Conservation (phyloP, 108 stramenopile species). For the Cylindrotheca fusiformis region DNA sequence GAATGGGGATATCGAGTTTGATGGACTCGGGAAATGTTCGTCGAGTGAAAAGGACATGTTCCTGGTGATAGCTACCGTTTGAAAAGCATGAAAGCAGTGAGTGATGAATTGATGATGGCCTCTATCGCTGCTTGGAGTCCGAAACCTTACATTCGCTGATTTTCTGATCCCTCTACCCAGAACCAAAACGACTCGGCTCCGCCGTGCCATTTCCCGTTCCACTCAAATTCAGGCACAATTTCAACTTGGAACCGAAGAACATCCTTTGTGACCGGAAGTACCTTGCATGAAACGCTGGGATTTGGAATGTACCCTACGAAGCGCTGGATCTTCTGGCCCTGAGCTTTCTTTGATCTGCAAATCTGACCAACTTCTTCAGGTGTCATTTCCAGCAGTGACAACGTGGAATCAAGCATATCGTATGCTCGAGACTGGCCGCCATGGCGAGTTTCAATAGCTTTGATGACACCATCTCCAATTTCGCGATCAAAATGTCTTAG, state of each 20-base stretch:
- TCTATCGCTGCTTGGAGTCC: background rate
- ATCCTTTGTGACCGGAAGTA: conserved; percentile 91
- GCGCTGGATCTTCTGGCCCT: conserved; percentile 64
- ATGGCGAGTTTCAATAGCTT: conserved; percentile 69
- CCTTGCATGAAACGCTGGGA: conserved; percentile 68
- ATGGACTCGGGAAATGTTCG: conserved; percentile 65
- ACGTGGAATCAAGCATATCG: conserved; percentile 52
- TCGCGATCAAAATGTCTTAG: conserved; percentile 89
- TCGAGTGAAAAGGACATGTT: conserved; percentile 69
- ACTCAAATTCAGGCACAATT: conserved; percentile 80
- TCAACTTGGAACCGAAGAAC: conserved; percentile 78
- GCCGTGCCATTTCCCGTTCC: conserved; percentile 85
- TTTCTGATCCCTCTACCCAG: conserved; percentile 95
- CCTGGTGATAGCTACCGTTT: conserved; percentile 58
- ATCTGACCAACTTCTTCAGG: conserved; percentile 91
- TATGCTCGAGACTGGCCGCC: conserved; percentile 33
- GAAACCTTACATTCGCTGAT: conserved; percentile 63
- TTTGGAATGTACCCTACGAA: conserved; percentile 79
- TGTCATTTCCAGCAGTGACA: conserved; percentile 87
- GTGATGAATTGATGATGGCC: background rate
- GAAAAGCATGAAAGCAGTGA: background rate
- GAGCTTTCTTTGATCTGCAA: conserved; percentile 49
- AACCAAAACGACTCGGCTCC: conserved; percentile 89
- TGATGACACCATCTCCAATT: conserved; percentile 58
- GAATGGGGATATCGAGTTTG: conserved; percentile 86